Evolutionary conservation across 2,329 filamentous ascomycete genomes (phyloP), one percentile per base, ranked within the genome.

Genomic region (Ophiostoma sp.): DNA sequence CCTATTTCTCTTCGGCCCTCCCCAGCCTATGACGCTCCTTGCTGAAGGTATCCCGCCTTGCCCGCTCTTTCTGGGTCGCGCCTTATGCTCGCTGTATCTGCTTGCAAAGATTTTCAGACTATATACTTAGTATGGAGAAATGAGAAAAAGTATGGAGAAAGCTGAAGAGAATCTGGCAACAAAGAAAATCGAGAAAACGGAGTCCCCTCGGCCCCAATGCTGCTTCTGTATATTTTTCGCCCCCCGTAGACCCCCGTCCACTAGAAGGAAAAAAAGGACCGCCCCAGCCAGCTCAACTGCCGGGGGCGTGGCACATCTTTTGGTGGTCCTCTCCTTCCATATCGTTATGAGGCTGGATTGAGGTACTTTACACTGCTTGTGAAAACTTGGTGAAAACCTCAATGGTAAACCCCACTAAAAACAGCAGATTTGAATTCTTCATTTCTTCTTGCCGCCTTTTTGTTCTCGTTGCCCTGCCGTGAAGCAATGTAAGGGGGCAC

Each of bases 191-290:
- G 28, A 36, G 50, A 59, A 59, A 59, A 59, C 28, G 55, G 28
- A 59, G 33, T 8, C 33, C 33, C 8, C 33, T 36, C 33, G 25
- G 28, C 55, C 28, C 55, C 55, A 31, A 33, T 36, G 33, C 33
- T 36, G 33, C 33, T 36, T 36, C 33, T 36, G 33, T 36, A 36
- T 33, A n/a, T 50, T 69, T 12, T 48, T 22, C 12, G 22, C 63
- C 42, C 64, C 64, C 64, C 64, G 61, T 66, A 45, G 36, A 66
- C 3, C 42, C 42, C 19, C 25, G 42, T 52, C 64, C 64, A 12
- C 42, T 52, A 69, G 45, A 36, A 50, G 28, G 64, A 48, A 50
- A 52, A 68, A 69, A 52, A 36, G 42, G 42, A 50, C 64, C 42
- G 15, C 42, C 42, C 42, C 42, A 48, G 42, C 42, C 42, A 17